phyloP scores from a whole-genome alignment of 164 flowering plant species.

The Euptelea pleiosperma region DNA sequence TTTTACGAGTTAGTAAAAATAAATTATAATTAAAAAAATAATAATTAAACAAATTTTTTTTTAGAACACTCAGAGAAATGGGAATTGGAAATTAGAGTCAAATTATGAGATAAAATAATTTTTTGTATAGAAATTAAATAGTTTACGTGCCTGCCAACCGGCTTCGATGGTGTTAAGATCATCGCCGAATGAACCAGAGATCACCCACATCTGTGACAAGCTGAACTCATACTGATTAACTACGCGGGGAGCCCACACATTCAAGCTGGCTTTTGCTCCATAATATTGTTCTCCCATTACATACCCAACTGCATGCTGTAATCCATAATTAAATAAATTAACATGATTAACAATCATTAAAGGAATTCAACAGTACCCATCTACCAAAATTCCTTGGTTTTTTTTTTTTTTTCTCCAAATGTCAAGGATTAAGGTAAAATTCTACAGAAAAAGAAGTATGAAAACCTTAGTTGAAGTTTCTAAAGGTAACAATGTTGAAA shows the following conservation, averaged over 20 bases:
- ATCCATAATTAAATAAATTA: slow-evolving; percentile 10
- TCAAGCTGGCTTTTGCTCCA: slow-evolving; percentile 93
- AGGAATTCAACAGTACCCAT: neutral
- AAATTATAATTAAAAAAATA: too few relatives aligned
- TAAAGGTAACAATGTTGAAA: too few relatives aligned
- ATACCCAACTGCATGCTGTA: slow-evolving; percentile 95
- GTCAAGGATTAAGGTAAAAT: too few relatives aligned
- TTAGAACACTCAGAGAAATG: too few relatives aligned
- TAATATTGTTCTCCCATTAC: slow-evolving; percentile 80
- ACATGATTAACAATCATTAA: neutral
- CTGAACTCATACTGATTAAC: slow-evolving; percentile 75
- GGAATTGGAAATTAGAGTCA: too few relatives aligned
- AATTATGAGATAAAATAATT: too few relatives aligned
- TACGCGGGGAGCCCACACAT: slow-evolving; percentile 90
- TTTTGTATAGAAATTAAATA: too few relatives aligned
- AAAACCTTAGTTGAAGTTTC: too few relatives aligned
- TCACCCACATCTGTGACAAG: slow-evolving; percentile 95
- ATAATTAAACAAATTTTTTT: too few relatives aligned
- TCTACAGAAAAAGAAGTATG: too few relatives aligned
- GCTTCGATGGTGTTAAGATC: slow-evolving; percentile 99
- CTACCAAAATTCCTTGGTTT: neutral
- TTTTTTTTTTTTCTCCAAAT: too few relatives aligned
- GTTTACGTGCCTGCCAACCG: slow-evolving; percentile 91
- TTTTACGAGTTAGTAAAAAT: too few relatives aligned
- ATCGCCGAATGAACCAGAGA: slow-evolving; percentile 89